Conservation (phyloP, 176 grass and related monocot species). For the Bothriochloa decipiens region DNA sequence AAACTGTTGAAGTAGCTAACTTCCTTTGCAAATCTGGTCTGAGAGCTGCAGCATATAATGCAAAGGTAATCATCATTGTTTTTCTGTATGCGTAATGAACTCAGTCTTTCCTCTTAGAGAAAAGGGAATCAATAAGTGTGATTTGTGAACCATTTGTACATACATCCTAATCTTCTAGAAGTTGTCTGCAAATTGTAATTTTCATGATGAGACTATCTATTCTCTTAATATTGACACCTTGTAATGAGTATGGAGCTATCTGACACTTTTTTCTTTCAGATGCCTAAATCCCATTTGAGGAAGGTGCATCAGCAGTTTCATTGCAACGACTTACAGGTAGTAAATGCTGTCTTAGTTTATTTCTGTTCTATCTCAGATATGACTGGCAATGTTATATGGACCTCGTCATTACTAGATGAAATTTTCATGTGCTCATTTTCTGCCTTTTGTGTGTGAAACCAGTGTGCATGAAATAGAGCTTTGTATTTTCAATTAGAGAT, state of each 20-base stretch:
- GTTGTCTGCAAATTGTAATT: not conserved
- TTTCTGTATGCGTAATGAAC: slow-evolving; percentile 3
- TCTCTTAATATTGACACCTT: slow-evolving; percentile 4
- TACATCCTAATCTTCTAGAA: slow-evolving; percentile 18
- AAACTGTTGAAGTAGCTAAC: slow-evolving; percentile 68
- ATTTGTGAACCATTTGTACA: not conserved
- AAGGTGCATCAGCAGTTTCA: slow-evolving; percentile 88
- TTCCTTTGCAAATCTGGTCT: slow-evolving; percentile 80
- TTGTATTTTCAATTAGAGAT: slow-evolving; percentile 21
- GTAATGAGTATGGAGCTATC: slow-evolving; percentile 15
- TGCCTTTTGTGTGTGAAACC: not conserved
- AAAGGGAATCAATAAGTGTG: not conserved
- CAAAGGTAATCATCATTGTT: slow-evolving; percentile 57
- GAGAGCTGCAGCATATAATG: slow-evolving; percentile 95
- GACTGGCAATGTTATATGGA: slow-evolving; percentile 4
- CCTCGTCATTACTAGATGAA: not conserved
- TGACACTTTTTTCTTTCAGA: slow-evolving; percentile 55
- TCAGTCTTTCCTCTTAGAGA: not conserved
- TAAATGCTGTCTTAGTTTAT: slow-evolving; percentile 25
- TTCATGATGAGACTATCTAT: not conserved
- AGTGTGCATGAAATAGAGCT: not conserved
- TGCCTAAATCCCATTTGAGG: slow-evolving; percentile 83
- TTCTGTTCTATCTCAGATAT: slow-evolving; percentile 33
- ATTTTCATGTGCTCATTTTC: not conserved
- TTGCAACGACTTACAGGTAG: slow-evolving; percentile 72